Evolutionary conservation across 331 rosid genomes (phyloP).

Genomic region (Quercus phellos): DNA sequence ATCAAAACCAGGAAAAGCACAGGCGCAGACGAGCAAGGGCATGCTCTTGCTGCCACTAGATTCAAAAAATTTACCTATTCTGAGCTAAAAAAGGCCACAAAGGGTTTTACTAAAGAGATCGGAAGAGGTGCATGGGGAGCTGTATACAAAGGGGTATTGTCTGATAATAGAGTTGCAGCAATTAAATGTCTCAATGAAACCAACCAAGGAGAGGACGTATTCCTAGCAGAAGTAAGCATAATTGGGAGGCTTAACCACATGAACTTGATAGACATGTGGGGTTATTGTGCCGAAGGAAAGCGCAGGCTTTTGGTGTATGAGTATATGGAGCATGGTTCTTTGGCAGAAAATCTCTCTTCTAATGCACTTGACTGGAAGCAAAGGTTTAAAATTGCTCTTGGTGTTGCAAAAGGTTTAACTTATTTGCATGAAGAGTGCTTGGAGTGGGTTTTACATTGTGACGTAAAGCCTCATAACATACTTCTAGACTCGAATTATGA

Average conservation of each 20-base stretch:
- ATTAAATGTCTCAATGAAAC: constrained; percentile 5
- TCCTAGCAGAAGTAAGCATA: constrained; percentile 22
- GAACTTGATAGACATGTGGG: constrained; percentile 32
- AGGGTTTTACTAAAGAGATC: constrained; percentile 26
- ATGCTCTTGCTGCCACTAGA: neutral
- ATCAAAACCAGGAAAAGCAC: neutral
- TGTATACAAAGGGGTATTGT: constrained; percentile 8
- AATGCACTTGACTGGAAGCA: constrained; percentile 20
- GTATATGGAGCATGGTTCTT: constrained; percentile 35
- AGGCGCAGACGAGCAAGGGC: neutral
- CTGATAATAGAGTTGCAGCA: constrained; percentile 8
- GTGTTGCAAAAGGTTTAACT: constrained; percentile 18
- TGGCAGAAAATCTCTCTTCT: constrained; percentile 18
- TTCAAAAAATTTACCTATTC: constrained; percentile 18
- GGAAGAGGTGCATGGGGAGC: constrained; percentile 24
- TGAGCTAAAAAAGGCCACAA: constrained; percentile 25
- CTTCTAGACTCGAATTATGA: constrained; percentile 16
- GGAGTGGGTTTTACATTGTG: constrained; percentile 28
- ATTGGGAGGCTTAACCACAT: constrained; percentile 32
- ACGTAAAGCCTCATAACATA: constrained; percentile 26
- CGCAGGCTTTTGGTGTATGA: constrained; percentile 26
- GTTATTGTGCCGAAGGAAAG: constrained; percentile 29
- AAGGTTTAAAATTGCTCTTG: constrained; percentile 20
- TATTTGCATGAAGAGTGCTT: constrained; percentile 29
- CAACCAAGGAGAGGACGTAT: constrained; percentile 25